Evolutionary conservation across 805 yeast genomes (phyloP).

Genomic region (Pichia nakasei): DNA sequence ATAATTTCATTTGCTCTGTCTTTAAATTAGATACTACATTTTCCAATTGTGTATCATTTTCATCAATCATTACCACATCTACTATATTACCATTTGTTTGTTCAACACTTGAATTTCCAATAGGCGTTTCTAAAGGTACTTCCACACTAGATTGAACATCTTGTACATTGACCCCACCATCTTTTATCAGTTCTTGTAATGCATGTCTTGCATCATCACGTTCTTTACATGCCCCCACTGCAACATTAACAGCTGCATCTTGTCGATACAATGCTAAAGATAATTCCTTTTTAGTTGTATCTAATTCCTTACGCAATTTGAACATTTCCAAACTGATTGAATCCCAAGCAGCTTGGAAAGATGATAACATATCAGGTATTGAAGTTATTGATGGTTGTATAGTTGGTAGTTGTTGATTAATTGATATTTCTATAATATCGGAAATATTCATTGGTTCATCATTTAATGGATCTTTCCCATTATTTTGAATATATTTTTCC

Average conservation of each 20-base stretch:
- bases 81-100: constrained; percentile 1
- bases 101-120: too few species aligned
- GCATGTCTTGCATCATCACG: constrained; percentile 67
- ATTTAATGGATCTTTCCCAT: constrained; percentile 69
- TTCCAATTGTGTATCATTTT: constrained; percentile 5
- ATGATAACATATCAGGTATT: constrained; percentile 67
- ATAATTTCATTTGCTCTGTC: constrained; percentile 4
- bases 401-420: constrained; percentile 8
- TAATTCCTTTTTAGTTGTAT: constrained; percentile 57
- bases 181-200: constrained; percentile 43
- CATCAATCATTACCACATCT: constrained; percentile 14
- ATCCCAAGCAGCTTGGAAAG: constrained; percentile 88
- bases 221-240: constrained; percentile 64
- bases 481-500: constrained; percentile 50
- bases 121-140: too few species aligned
- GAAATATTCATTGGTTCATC: constrained; percentile 49
- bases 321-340: constrained; percentile 75
- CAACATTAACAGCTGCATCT: constrained; percentile 87
- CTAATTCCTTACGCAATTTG: constrained; percentile 63
- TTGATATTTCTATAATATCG: constrained; percentile 42
- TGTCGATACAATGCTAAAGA: constrained; percentile 73
- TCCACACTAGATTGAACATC: too few species aligned
- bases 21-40: constrained; percentile 1
- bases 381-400: constrained; percentile 40
- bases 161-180: constrained; percentile 27